Base-by-base conservation (phyloP, 148 eudicot genomes). In the Tetragonia tetragonoides region DNA sequence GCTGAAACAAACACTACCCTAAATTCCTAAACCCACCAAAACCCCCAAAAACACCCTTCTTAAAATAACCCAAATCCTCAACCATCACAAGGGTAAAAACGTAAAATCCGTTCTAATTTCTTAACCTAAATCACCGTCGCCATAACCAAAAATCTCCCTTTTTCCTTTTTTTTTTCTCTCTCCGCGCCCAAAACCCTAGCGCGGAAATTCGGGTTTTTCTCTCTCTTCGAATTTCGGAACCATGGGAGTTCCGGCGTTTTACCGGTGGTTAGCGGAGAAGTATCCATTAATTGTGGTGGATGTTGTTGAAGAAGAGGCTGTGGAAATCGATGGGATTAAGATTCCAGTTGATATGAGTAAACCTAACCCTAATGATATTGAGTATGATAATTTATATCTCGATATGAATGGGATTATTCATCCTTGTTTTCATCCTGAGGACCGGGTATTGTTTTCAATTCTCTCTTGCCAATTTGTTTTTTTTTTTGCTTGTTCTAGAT, bases 171-270 rank as follows among this genome's bases (percentile, higher is more conserved):
- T 16, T 66, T 38, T 38, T 38, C 69, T 66, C 69, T 38, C 69
- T 66, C 69, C 34, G 1, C 0, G 34, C 34, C 34, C 34, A 28
- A 28, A 28, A 28, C 34, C 34, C 34, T 28, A 28, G 34, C 34
- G 34, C 34, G 4, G 62, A 51, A 76, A 67, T 49, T 72, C 72
- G 81, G 81, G 81, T 65, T 79, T 79, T 66, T 62, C 77, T 71
- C 72, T 71, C 70, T 74, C 54, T 51, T 59, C 46, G 18, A 69
- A 2, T 8, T 46, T 60, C 23, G 41, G 40, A 7, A 57, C 80
- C 23, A 93, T 93, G 99, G 99, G 97, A 78, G 99, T 95, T 2
- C 99, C 99, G 77, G 93, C 99, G 80, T 95, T 95, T 67, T 95
- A 93, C 79, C 85, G 97, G 81, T 95, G 99, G 99, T 67, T 95